These are phyloP conservation scores for Tripidium arundinaceum DNA, from an alignment of 202 grass and related monocot species.

Conservation along the genomic window DNA sequence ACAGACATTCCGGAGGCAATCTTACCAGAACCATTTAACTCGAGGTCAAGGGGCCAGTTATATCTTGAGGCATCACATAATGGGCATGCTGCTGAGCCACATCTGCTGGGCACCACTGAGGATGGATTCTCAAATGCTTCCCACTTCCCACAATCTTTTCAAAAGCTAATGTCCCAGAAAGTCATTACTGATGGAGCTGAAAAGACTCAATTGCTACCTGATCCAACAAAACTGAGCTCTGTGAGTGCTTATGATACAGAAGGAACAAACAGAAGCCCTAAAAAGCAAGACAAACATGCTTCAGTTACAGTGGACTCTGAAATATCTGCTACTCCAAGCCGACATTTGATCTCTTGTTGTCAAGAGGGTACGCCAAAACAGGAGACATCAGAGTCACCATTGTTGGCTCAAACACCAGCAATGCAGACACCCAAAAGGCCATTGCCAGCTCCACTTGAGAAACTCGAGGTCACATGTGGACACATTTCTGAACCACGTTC, in stretches of 20 bases:
- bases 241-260: slow-evolving; percentile 23
- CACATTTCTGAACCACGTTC: slow-evolving; percentile 46
- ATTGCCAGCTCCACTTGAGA: slow-evolving; percentile 53
- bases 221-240: slow-evolving; percentile 16
- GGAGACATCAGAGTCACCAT: slow-evolving; percentile 24
- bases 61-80: slow-evolving; percentile 35
- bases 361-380: slow-evolving; percentile 60
- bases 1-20: slow-evolving; percentile 69
- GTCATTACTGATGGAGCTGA: slow-evolving; percentile 32
- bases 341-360: slow-evolving; percentile 24
- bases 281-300: slow-evolving; percentile 20
- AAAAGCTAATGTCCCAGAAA: slow-evolving; percentile 63
- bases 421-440: slow-evolving; percentile 71
- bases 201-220: slow-evolving; percentile 49
- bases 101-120: slow-evolving; percentile 26
- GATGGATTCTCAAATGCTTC: slow-evolving; percentile 49
- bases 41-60: slow-evolving; percentile 29
- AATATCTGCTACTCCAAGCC: slow-evolving; percentile 34
- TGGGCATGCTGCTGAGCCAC: slow-evolving; percentile 30
- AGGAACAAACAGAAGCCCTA: slow-evolving; percentile 21
- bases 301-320: slow-evolving; percentile 16
- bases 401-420: slow-evolving; percentile 49
- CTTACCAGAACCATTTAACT: slow-evolving; percentile 82
- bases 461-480: slow-evolving; percentile 41
- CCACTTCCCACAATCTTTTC: slow-evolving; percentile 73